Base-by-base conservation (phyloP, 495 filamentous ascomycete genomes). In the Lindgomyces ingoldianus region DNA sequence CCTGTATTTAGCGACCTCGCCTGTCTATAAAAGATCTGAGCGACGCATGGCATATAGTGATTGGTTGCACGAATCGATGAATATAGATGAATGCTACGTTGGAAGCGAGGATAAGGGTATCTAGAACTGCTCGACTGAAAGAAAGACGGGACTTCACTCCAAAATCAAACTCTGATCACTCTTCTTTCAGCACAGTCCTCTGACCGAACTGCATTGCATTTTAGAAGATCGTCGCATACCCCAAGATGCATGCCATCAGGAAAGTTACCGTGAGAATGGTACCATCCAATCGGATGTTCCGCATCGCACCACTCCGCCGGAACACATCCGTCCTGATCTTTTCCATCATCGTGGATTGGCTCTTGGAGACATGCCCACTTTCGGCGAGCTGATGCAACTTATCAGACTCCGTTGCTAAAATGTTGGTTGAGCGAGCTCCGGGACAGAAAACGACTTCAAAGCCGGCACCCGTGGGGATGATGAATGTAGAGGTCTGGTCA, bases 361-460 rank as follows among this genome's bases (percentile, higher is more conserved):
- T 52, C 4, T 58, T 50, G 22, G 52, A 44, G 18, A 65, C 62
- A 54, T 59, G 55, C 19, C 69, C 71, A 44, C 36, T 55, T n/a
- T 69, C 19, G 24, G 55, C 62, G 1, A 72, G 53, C 33, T 72
- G 63, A 27, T 46, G 59, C 49, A 71, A 30, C 49, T 64, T 44
- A 24, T 71, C 64, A 8, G 49, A 19, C 51, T 70, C 66, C 26
- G 79, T 78, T 2, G 74, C 70, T 18, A 90, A 70, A 41, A 91
- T 91, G 59, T 84, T 86, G 2, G 89, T 90, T 50, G 85, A 89
- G 11, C 87, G 76, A 0, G 87, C 90, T 2, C 72, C 72, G 0
- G 90, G 90, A 69, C 90, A 93, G 70, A 92, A 91, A 10, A 84
- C 77, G n/a, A 93, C 78, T 73, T 91, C 81, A 77, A 87, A 93